phyloP scores from a whole-genome alignment of 2,329 filamentous ascomycete genomes.

The Aspergillus sp. region DNA sequence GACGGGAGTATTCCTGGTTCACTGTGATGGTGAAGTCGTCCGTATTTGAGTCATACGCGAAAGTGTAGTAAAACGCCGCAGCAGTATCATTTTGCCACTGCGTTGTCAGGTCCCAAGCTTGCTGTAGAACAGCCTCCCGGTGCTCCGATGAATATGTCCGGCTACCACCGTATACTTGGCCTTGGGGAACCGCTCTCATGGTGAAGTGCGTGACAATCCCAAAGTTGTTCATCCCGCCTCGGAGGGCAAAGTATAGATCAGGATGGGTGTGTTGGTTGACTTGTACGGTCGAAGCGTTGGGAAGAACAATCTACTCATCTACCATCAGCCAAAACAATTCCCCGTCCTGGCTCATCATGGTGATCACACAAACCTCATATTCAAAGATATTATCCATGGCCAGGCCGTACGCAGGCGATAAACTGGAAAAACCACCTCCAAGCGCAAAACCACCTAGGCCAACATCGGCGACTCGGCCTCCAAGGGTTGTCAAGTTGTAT shows the following conservation, averaged over 20 bases:
- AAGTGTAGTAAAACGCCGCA: constrained; percentile 2
- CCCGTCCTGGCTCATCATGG: no score
- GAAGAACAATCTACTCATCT: constrained; percentile 15
- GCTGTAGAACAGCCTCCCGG: constrained; percentile 1
- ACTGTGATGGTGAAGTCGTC: neutral
- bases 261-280: constrained; percentile 21
- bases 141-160: constrained; percentile 11
- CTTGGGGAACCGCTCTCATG: constrained; percentile 29
- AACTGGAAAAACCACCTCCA: neutral
- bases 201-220: constrained; percentile 33
- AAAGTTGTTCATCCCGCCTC: constrained; percentile 36
- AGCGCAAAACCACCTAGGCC: neutral
- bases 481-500: neutral
- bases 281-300: constrained; percentile 18
- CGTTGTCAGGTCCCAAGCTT: constrained; percentile 3
- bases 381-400: constrained; percentile 2
- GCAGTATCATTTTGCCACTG: constrained; percentile 1
- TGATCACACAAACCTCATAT: constrained; percentile 8
- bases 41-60: neutral
- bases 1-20: neutral
- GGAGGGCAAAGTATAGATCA: constrained; percentile 33
- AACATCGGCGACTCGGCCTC: neutral
- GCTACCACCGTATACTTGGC: constrained; percentile 29
- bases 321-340: no score
- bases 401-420: constrained; percentile 1